Evolutionary conservation across 371 early-diverging fungal genomes (phyloP).

Genomic region (Zychaea mexicana): DNA sequence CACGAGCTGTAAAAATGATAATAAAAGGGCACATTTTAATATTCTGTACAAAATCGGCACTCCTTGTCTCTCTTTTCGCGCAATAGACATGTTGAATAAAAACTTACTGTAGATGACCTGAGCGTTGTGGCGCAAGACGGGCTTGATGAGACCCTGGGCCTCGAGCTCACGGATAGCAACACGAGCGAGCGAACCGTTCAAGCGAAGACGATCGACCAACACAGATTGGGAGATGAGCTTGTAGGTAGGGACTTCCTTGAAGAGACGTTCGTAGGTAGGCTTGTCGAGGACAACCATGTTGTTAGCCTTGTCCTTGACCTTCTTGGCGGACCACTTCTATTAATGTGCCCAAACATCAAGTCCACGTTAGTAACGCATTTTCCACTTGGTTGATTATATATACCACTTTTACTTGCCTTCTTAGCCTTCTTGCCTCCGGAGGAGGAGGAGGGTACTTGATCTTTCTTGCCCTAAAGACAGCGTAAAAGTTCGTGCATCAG

Average conservation of each 20-base stretch:
- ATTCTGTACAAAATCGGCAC: background rate
- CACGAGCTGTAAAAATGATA: conserved; percentile 52
- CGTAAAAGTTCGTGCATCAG: background rate
- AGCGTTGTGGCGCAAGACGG: conserved; percentile 86
- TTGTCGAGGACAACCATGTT: conserved; percentile 93
- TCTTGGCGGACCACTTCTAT: conserved; percentile 95
- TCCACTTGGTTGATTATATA: background rate
- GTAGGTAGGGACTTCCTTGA: conserved; percentile 99
- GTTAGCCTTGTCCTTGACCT: conserved; percentile 97
- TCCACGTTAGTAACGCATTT: background rate
- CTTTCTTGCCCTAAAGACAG: conserved; percentile 45
- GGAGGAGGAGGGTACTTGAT: conserved; percentile 64
- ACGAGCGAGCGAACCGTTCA: conserved; percentile 98
- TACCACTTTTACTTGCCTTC: conserved; percentile 54
- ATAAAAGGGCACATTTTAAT: background rate
- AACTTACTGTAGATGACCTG: conserved; percentile 91
- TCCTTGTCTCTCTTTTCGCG: too few species aligned
- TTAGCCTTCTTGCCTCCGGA: conserved; percentile 90
- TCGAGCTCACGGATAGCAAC: conserved; percentile 92
- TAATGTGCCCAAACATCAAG: background rate
- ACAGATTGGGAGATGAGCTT: conserved; percentile 98
- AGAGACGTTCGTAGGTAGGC: conserved; percentile 89
- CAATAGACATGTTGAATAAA: background rate
- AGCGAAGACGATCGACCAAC: conserved; percentile 96
- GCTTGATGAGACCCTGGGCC: conserved; percentile 89